Conservation (phyloP, 1,139 yeast species). For the Protomyces pachydermus region DNA sequence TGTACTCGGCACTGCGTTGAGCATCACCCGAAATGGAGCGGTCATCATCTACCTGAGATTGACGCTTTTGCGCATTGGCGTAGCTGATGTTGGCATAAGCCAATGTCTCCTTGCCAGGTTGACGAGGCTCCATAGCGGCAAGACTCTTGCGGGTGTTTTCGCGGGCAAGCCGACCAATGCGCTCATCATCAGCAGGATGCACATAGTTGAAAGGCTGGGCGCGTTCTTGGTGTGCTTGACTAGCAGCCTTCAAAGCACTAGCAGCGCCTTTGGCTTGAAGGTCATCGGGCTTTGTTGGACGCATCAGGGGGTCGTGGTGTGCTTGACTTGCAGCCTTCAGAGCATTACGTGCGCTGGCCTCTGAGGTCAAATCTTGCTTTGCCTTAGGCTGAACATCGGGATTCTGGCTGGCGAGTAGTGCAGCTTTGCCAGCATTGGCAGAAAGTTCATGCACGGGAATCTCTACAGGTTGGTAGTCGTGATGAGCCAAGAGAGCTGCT, state of each 20-base stretch:
- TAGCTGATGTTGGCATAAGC: slow-evolving; percentile 17
- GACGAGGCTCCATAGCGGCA: slow-evolving; percentile 20
- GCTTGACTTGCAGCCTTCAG: slow-evolving; percentile 23
- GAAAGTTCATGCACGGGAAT: slow-evolving; percentile 17
- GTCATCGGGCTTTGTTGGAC: slow-evolving; percentile 23
- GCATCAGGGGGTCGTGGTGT: slow-evolving; percentile 21
- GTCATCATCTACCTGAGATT: slow-evolving; percentile 3
- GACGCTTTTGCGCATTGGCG: slow-evolving; percentile 4
- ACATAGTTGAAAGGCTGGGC: slow-evolving; percentile 22
- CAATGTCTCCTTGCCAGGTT: slow-evolving; percentile 4
- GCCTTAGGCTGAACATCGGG: slow-evolving; percentile 4
- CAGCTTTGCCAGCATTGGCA: slow-evolving; percentile 24
- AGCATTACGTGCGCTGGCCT: slow-evolving; percentile 25
- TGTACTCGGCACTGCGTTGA: slow-evolving; percentile 1
- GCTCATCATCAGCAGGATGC: slow-evolving; percentile 18
- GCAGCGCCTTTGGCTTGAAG: slow-evolving; percentile 24
- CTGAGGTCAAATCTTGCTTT: slow-evolving; percentile 12
- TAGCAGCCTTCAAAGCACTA: slow-evolving; percentile 16
- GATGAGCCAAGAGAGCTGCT: slow-evolving; percentile 20
- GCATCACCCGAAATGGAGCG: slow-evolving; percentile 2
- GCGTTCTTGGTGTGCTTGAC: slow-evolving; percentile 20
- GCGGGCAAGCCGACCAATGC: slow-evolving; percentile 17
- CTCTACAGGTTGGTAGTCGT: slow-evolving; percentile 13
- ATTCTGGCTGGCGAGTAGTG: slow-evolving; percentile 14
- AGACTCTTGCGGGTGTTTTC: slow-evolving; percentile 6